A percentile compares a stretch with the other conserved stretches of the same genome.
Evolutionary conservation across 352 stramenopile species (phyloP).

Genomic region (Globisporangium cylindrosporum): DNA sequence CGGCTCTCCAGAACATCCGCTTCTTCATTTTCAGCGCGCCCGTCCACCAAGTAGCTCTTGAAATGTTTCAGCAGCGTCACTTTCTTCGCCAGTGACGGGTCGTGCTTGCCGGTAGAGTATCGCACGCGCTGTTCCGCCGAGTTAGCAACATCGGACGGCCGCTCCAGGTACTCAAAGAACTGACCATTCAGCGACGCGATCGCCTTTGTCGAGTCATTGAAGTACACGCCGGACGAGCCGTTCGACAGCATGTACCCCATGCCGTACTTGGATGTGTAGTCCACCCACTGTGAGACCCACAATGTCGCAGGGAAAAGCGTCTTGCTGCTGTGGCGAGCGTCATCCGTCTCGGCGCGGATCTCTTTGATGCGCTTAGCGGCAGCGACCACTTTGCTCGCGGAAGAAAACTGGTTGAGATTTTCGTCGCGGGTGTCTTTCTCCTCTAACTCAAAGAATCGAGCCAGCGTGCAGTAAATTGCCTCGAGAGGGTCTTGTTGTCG

Average conservation of each 20-base stretch:
- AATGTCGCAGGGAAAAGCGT: constrained; percentile 51
- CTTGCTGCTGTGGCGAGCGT: constrained; percentile 18
- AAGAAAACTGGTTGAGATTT: constrained; percentile 58
- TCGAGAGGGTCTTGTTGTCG: constrained; percentile 37
- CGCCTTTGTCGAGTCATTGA: constrained; percentile 99
- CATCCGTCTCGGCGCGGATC: constrained; percentile 48
- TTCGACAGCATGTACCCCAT: constrained; percentile 98
- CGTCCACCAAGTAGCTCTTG: constrained; percentile 94
- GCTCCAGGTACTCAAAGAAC: constrained; percentile 96
- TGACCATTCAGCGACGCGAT: constrained; percentile 87
- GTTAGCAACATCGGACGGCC: constrained; percentile 50
- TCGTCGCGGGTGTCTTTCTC: constrained; percentile 34
- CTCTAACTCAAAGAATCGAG: constrained; percentile 66
- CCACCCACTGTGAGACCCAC: constrained; percentile 97
- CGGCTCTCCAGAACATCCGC: constrained; percentile 40
- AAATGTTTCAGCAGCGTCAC: constrained; percentile 98
- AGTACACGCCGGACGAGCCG: constrained; percentile 95
- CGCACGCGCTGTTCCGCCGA: constrained; percentile 31
- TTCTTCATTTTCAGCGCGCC: constrained; percentile 52
- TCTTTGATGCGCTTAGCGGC: constrained; percentile 67
- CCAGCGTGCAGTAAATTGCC: constrained; percentile 49
- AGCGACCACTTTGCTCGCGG: constrained; percentile 51
- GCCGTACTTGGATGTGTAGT: constrained; percentile 99
- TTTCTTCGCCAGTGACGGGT: constrained; percentile 94
- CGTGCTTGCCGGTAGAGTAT: constrained; percentile 66